Evolutionary conservation across 768 basidiomycete genomes (phyloP), one percentile per base, ranked within the genome.

Genomic region (Suillus lakei): DNA sequence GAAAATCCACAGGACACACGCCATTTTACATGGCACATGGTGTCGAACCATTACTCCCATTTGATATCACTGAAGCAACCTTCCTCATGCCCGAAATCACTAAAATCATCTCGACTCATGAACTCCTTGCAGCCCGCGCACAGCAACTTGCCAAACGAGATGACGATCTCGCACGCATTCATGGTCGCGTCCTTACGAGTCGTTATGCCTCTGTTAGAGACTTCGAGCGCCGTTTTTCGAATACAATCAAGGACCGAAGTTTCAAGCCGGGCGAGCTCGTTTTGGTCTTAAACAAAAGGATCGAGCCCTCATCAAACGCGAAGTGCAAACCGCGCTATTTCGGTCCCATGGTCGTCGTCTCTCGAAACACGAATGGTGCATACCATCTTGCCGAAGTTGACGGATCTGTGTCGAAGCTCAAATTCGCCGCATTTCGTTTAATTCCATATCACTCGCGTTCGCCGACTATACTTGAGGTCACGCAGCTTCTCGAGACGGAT

Each of bases 251-350:
- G 3, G 67, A 74, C 50, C 73, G 66, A 54, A 51, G 75, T 51
- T 77, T 77, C 62, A 36, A 67, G 32, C 73, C 67, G 2, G 76
- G 77, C 8, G 63, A 53, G 3, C 67, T 61, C n/a, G 12, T 61
- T 9, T 16, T 61, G 5, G 58, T 60, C 15, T 34, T 60, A 1
- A 60, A 60, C 9, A 60, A 60, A 16, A 60, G 39, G 16, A 38
- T 60, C 7, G 10, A 60, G n/a, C 61, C 72, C 0, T 70, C 73
- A 0, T 66, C 69, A 0, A 55, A 71, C 15, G 41, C n/a, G 10
- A 61, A 61, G 43, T 61, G 43, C 28, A 61, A 44, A 23, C 60
- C 60, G 18, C 4, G 10, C n/a, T 48, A 62, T 5, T 62, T 62
- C n/a, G 9, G 44, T n/a, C 44, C 44, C 5, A 46, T 46, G 44